Evolutionary conservation across 2,329 filamentous ascomycete species (phyloP).

Genomic region (Nigrospora sphaerica): DNA sequence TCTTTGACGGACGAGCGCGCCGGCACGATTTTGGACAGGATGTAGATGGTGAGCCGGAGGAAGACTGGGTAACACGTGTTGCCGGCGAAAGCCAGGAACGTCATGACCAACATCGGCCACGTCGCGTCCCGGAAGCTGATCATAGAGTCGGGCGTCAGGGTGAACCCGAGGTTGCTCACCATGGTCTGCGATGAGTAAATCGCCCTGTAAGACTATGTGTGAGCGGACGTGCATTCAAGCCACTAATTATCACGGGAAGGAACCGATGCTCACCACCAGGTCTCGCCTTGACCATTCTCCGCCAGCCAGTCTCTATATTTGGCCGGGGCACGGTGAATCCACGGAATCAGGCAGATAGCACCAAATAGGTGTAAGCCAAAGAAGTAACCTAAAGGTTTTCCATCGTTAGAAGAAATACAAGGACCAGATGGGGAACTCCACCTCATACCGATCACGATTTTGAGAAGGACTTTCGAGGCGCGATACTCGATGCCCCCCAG

Average conservation of each 20-base stretch:
- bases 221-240: neutral
- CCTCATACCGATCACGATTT: conserved; percentile 30
- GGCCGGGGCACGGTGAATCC: conserved; percentile 32
- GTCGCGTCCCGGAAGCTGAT: conserved; percentile 36
- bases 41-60: conserved; percentile 52
- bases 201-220: conserved; percentile 23
- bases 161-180: conserved; percentile 45
- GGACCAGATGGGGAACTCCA: too few relatives aligned
- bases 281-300: conserved; percentile 28
- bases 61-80: conserved; percentile 52
- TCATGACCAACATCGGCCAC: conserved; percentile 38
- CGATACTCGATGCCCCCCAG: conserved; percentile 46
- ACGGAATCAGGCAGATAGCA: conserved; percentile 37
- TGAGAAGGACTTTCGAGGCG: conserved; percentile 39
- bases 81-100: conserved; percentile 40
- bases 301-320: conserved; percentile 33
- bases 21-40: conserved; percentile 37
- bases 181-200: conserved; percentile 45
- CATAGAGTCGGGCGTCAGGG: conserved; percentile 48
- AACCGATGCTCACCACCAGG: conserved; percentile 38
- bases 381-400: conserved; percentile 29
- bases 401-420: too few relatives aligned
- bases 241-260: neutral
- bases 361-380: conserved; percentile 38
- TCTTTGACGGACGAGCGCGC: conserved; percentile 29